phyloP scores from a whole-genome alignment of 2,329 filamentous ascomycete species.

The Waltergamsia citrina region DNA sequence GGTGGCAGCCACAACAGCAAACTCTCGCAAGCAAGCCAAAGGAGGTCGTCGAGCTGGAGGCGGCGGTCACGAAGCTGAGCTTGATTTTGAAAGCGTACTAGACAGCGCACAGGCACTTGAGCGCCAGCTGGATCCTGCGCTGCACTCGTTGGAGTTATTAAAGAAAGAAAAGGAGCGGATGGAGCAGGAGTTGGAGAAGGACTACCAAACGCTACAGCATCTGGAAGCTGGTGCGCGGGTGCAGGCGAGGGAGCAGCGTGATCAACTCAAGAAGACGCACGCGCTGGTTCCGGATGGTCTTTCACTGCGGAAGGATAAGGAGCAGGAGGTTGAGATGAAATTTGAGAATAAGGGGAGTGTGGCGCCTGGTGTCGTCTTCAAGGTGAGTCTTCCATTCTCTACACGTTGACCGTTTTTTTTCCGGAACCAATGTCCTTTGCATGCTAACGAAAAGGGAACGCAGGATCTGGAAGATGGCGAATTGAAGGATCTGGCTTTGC shows the following conservation, averaged over 20 bases:
- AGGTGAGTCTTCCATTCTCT: conserved; percentile 9
- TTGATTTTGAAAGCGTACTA: conserved; percentile 57
- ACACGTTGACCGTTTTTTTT: conserved; percentile 1
- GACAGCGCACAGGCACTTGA: conserved; percentile 49
- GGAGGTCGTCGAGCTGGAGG: conserved; percentile 12
- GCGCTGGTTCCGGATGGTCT: conserved; percentile 32
- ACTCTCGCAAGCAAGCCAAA: background rate
- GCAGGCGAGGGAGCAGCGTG: conserved; percentile 40
- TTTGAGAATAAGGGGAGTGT: conserved; percentile 2
- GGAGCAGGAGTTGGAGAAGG: conserved; percentile 43
- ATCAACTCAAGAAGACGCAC: conserved; percentile 38
- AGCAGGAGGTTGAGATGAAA: conserved; percentile 3
- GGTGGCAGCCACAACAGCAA: conserved; percentile 9
- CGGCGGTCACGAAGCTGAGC: conserved; percentile 44
- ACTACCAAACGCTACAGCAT: conserved; percentile 39
- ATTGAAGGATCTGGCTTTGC: conserved; percentile 31
- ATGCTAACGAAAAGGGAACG: conserved; percentile 1
- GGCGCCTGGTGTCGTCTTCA: conserved; percentile 7
- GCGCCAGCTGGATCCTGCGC: conserved; percentile 47
- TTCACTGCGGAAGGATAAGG: conserved; percentile 3
- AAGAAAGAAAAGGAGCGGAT: conserved; percentile 46
- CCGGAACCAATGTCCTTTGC: no score
- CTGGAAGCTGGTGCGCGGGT: conserved; percentile 48
- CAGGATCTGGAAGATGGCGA: conserved; percentile 31
- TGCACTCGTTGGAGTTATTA: conserved; percentile 55